Conservation (phyloP, 306 rosid species). For the Cucurbita ficifolia region DNA sequence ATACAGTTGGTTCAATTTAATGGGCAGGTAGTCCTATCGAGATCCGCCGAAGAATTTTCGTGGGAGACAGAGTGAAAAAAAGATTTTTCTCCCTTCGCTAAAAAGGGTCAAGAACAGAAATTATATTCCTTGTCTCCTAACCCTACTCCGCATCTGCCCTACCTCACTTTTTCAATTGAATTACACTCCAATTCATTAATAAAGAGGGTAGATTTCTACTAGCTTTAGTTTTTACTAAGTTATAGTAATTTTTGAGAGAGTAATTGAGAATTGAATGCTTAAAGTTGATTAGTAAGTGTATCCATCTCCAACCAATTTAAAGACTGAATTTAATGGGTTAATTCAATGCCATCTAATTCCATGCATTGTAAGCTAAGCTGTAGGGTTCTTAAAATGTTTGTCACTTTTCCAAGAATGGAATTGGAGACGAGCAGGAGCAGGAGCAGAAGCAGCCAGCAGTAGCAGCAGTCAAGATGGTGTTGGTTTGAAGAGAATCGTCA, state of each 20-base stretch:
- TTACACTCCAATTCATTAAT: too few relatives aligned
- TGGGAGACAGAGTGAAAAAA: too few relatives aligned
- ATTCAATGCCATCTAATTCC: slow-evolving; percentile 1
- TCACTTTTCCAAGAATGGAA: neutral
- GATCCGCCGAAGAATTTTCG: too few relatives aligned
- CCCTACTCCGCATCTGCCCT: too few relatives aligned
- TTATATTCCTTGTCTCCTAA: too few relatives aligned
- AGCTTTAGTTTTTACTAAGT: neutral
- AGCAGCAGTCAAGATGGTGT: neutral
- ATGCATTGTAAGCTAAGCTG: neutral
- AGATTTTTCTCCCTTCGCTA: too few relatives aligned
- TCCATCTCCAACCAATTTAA: neutral
- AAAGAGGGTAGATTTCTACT: neutral
- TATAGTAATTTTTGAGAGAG: neutral
- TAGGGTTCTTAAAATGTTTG: neutral
- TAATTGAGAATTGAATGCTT: neutral
- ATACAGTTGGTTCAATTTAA: neutral
- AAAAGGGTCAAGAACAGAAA: too few relatives aligned
- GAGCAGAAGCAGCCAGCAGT: neutral
- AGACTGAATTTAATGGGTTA: neutral
- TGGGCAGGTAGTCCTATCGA: neutral
- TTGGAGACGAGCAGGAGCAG: neutral
- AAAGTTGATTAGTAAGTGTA: neutral
- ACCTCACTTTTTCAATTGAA: too few relatives aligned
- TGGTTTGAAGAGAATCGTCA: neutral